Evolutionary conservation across 2,329 filamentous ascomycete genomes (phyloP), one percentile per base, ranked within the genome.

Genomic region (Pseudopyricularia cyperi): DNA sequence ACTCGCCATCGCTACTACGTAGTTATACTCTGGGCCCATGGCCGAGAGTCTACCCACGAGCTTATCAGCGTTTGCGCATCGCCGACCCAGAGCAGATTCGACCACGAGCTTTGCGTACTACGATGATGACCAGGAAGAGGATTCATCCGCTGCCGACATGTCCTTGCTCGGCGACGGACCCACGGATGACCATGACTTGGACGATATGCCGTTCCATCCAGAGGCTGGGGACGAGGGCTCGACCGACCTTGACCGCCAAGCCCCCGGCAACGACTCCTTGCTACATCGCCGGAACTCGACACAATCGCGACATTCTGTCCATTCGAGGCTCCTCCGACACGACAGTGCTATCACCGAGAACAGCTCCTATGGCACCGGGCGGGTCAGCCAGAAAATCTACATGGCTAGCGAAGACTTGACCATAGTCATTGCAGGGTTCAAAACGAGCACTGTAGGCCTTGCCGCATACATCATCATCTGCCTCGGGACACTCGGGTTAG

Each of bases 41-140:
- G 90, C 89, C 52, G 93, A 98, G 70, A 96, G 89, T 63, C 79
- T 98, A n/a, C 93, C 93, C 1, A 93, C 88, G 11, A 96, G 90
- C 63, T 77, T 90, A 34, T 89, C 89, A n/a, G 86, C 89, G 32
- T 98, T 98, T 65, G 83, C 82, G 48, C 90, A 95, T 66, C 87
- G 89, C 54, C 80, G 89, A 54, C 73, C 75, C 35, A 82, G 91
- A 60, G 83, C 88, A 58, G 87, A 90, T 62, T 97, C 91, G 14
- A 89, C 78, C 6, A 73, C 90, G 28, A 96, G 89, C 68, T 97
- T 96, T 66, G 82, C 89, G 1, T 96, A 89, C 67, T 94, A 93
- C 63, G 80, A 87, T 55, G 83, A 87, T 26, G 73, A 73, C 15
- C 73, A 79, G 14, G 74, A 75, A 57, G 52, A 58, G 65, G 59